Percentiles rank a stretch among this genome's conserved stretches.
Evolutionary conservation across 2,329 filamentous ascomycete species (phyloP).

Genomic region (Phaeosphaeria sp.): DNA sequence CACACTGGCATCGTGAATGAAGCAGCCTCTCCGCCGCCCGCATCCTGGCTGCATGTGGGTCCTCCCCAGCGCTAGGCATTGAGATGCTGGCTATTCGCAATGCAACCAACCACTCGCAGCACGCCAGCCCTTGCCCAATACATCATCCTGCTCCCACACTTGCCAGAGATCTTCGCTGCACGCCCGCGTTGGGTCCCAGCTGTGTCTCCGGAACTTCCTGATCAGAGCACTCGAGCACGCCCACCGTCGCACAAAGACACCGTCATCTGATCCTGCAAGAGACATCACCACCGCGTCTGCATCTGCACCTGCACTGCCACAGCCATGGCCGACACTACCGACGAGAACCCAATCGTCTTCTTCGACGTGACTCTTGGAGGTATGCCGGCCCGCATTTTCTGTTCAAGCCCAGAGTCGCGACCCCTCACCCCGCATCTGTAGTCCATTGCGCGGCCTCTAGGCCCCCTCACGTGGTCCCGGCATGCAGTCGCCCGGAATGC

Average conservation of each 20-base stretch:
- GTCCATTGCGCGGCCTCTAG: constrained; percentile 6
- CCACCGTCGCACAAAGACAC: constrained; percentile 3
- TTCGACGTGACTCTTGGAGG: constrained; percentile 82
- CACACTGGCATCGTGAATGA: neutral
- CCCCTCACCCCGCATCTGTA: constrained; percentile 16
- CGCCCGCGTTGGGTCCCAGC: neutral
- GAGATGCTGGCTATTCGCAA: neutral
- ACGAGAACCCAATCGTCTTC: constrained; percentile 65
- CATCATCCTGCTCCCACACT: constrained; percentile 11
- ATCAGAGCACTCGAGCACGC: neutral
- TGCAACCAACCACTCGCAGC: constrained; percentile 12
- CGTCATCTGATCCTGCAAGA: constrained; percentile 26
- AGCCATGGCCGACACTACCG: constrained; percentile 43
- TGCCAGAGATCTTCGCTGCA: constrained; percentile 19
- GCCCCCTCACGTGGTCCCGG: constrained; percentile 9
- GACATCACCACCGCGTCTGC: constrained; percentile 2
- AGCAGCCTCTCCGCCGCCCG: neutral
- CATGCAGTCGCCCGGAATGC: neutral
- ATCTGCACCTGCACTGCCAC: constrained; percentile 32
- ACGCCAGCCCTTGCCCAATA: neutral
- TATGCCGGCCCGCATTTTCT: constrained; percentile 48
- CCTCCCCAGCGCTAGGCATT: constrained; percentile 23
- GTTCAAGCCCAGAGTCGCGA: neutral
- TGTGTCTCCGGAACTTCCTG: neutral
- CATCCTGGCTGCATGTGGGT: constrained; percentile 12